Evolutionary conservation across 345 rosid species (phyloP), one percentile per base, ranked within the genome.

Genomic region (Brassica nigra): DNA sequence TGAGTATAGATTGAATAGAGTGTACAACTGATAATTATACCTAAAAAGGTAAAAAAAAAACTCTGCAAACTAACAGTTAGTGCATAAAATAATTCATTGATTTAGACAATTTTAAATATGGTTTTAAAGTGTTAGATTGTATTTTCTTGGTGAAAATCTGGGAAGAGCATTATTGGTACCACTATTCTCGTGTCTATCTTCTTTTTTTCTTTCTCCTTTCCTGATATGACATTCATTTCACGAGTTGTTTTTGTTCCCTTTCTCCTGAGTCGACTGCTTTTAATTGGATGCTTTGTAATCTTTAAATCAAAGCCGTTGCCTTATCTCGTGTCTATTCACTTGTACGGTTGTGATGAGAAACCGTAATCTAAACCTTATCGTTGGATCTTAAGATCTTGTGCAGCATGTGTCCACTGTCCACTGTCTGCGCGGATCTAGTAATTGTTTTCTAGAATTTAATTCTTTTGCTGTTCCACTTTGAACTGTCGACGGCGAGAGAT

Each of bases 201-300:
- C 11, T 34, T 54, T 37, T 36, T 62, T 36, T 30, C 18, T 4
- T 27, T 30, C 9, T 8, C 16, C n/a, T 71, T 34, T 14, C 57
- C 66, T 80, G 83, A 80, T 62, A 69, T 68, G 83, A 80, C 83
- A 80, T 80, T 80, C 67, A 80, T 36, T 74, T 69, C 83, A 74
- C 79, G 83, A 80, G 83, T 74, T 80, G 83, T 80, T 74, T 70
- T 72, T 73, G 82, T 68, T 68, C 78, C 61, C 29, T 80, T 54
- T 62, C 76, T 74, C 82, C 77, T 34, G 75, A 80, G 79, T 80
- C 76, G 83, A 76, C 79, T 80, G 42, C 79, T 69, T 80, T 80
- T 80, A 36, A 62, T 74, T 69, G 66, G 78, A 68, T 80, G 66
- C 71, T 62, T 74, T 74, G 34, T 52, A 44, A 15, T 10, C 8